These are phyloP conservation scores for Pezicula neosporulosa DNA, from an alignment of 2,329 filamentous ascomycete species.

Conservation along the genomic window DNA sequence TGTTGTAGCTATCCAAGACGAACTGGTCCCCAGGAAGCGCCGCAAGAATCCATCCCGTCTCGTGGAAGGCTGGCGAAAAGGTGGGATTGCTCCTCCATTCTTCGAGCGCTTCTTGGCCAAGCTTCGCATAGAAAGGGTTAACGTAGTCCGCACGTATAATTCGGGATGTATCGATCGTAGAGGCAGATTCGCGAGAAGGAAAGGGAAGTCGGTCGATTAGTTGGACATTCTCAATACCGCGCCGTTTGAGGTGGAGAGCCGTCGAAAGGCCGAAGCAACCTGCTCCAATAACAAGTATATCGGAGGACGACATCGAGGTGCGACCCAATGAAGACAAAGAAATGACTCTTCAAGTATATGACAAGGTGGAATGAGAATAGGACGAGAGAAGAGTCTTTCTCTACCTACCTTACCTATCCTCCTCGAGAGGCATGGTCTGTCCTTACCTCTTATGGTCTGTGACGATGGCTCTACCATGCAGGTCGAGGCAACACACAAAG, in stretches of 20 bases:
- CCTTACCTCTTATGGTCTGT: no score
- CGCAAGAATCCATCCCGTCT: constrained; percentile 30
- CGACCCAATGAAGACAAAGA: no score
- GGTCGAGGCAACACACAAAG: no score
- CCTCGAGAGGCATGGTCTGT: no score
- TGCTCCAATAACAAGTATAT: constrained; percentile 30
- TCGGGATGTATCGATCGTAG: constrained; percentile 31
- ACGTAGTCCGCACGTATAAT: background rate
- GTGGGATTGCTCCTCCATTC: constrained; percentile 19
- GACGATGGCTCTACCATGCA: no score
- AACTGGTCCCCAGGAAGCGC: background rate
- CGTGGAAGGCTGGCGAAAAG: background rate
- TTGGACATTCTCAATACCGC: constrained; percentile 41
- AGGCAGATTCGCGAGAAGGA: constrained; percentile 53
- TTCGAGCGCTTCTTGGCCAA: background rate
- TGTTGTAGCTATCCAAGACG: background rate
- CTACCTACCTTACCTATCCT: no score
- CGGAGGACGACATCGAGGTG: background rate
- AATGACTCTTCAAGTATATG: no score
- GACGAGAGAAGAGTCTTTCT: no score
- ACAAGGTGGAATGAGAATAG: no score
- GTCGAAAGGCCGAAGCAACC: constrained; percentile 37
- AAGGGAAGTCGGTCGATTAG: constrained; percentile 42
- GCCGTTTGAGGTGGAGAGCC: constrained; percentile 34
- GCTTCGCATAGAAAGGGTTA: background rate